Base-by-base conservation (phyloP, 768 basidiomycete species). In the Sporobolomyces pararoseus region DNA sequence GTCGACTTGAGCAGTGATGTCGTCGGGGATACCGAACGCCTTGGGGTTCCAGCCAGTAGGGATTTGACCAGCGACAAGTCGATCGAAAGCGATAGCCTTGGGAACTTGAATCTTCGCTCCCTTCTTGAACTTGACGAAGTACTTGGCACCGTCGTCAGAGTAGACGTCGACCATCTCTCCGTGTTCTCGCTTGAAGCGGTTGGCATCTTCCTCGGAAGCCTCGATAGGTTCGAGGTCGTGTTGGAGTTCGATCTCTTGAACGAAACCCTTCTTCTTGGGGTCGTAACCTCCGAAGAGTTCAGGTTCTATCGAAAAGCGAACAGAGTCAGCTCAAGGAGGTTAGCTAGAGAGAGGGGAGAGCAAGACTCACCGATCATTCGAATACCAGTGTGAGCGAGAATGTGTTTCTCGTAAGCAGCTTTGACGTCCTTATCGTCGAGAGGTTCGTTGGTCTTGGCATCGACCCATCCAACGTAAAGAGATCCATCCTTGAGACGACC, bases 111-210 rank as follows among this genome's bases (percentile, higher is more conserved):
- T 83, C 74, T 76, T 76, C 16, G 96, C 93, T 59, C 96, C 96
- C 81, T 91, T 95, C 88, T 98, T 98, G 84, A 98, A 88, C 82
- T 97, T 96, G 78, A 93, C 93, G 77, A 90, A 92, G 91, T 89
- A 96, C 78, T 95, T 90, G n/a, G 89, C 91, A 19, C 88, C 88
- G 78, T 89, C 88, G 52, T 86, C 88, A 1, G 87, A 87, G 93
- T 93, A 98, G 76, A 91, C 85, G 78, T 99, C 95, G 78, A 91
- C 93, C 78, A 92, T 95, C 76, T 95, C 91, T 68, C 90, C 93
- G 77, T 98, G 96, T 78, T 98, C 91, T 65, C 89, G 84, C 82
- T 96, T 95, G 86, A 95, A 98, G 77, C 90, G 93, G 71, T 88
- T 84, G 3, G 95, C 95, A 76, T 99, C 96, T 34, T 86, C 85